Evolutionary conservation across 257 asterid species (phyloP), one percentile per base, ranked within the genome.

Genomic region (Solanum sejunctum): DNA sequence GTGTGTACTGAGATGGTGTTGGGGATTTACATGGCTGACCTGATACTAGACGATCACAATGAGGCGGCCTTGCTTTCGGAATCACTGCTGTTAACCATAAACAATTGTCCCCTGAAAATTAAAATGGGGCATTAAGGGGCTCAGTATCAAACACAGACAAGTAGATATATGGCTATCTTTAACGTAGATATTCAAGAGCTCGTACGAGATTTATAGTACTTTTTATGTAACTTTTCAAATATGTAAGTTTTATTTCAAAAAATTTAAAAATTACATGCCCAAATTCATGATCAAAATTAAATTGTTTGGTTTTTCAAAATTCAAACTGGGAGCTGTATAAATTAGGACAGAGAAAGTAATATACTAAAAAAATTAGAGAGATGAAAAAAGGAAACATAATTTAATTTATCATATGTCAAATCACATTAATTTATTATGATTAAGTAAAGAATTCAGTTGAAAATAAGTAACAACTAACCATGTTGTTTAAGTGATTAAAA

Each of bases 81-180:
- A 92, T 84, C 91, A 92, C 88, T 9, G 97, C 91, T 1, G 98
- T 94, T 66, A 91, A 78, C 98, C 98, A 94, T 56, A 93, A 89
- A 75, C 77, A 26, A 87, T 26, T 88, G 89, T 89, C n/a, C 98
- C 98, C 95, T 94, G 85, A 72, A 58, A 60, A 60, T 60, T 11
- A 60, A 9, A 81, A 1, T 58, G 8, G 18, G 6, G 21, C 60
- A 73, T 21, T 73, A 73, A 73, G 43, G n/a, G 12, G 41, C 49
- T 73, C 11, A 73, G 41, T 21, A 47, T 4, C 58, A 21, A 8
- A 0, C 1, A 47, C 21, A 0, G 12, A 64, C 41, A 21, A 12
- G 43, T 36, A 36, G 41, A 36, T 36, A 36, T 36, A 36, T 36
- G 41, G 41, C 41, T 36, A 36, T 36, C 41, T 36, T 23, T 61